Conservation (phyloP, 768 basidiomycete genomes). For the Royoungia palumana region DNA sequence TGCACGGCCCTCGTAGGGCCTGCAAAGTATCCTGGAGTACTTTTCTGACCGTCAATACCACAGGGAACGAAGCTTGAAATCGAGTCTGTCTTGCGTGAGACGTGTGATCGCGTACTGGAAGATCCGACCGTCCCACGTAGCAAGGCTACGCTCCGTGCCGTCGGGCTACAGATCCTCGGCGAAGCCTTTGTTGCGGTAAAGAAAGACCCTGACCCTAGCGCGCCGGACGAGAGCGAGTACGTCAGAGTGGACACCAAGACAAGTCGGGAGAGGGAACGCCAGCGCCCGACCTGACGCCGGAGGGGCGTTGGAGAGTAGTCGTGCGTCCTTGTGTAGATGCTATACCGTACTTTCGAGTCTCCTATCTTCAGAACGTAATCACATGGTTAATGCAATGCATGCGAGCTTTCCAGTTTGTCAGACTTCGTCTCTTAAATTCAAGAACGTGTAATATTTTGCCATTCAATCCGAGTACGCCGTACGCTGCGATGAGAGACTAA, state of each 20-base stretch:
- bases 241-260: constrained; percentile 75
- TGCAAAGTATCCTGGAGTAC: too few relatives aligned
- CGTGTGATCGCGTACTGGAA: constrained; percentile 75
- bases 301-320: constrained; percentile 5
- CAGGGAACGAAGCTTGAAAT: constrained; percentile 91
- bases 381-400: too few relatives aligned
- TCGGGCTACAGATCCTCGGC: constrained; percentile 80
- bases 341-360: constrained; percentile 1
- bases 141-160: constrained; percentile 70
- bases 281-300: constrained; percentile 9
- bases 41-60: background rate
- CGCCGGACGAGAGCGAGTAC: constrained; percentile 69
- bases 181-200: constrained; percentile 71
- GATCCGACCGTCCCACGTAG: constrained; percentile 49
- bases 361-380: too few relatives aligned
- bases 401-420: too few relatives aligned
- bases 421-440: too few relatives aligned
- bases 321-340: background rate
- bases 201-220: constrained; percentile 48
- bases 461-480: too few relatives aligned
- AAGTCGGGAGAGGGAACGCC: constrained; percentile 47
- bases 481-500: too few relatives aligned
- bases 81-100: constrained; percentile 84
- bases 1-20: background rate
- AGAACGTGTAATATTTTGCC: too few relatives aligned